A percentile compares a stretch with the other conserved stretches of the same genome.
Evolutionary conservation across 345 rosid genomes (phyloP).

Genomic region (Ceriops tagal): DNA sequence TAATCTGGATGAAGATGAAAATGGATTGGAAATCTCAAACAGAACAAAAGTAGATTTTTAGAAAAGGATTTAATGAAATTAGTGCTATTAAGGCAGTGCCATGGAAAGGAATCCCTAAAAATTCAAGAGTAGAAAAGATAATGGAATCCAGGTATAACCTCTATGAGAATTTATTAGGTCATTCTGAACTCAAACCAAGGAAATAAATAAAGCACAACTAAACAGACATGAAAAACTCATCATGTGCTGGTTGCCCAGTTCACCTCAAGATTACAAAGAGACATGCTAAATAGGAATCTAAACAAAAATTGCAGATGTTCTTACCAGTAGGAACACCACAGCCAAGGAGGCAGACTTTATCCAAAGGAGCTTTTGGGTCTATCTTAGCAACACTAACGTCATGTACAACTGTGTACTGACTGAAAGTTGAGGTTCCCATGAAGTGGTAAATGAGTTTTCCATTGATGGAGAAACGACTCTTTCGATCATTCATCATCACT

Average conservation of each 20-base stretch:
- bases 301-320: not conserved
- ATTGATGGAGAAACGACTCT: constrained; percentile 79
- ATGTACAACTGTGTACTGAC: constrained; percentile 96
- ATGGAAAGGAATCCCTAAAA: no score
- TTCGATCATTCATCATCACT: constrained; percentile 86
- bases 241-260: not conserved
- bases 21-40: not conserved
- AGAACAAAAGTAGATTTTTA: not conserved
- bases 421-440: constrained; percentile 99
- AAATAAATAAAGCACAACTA: not conserved
- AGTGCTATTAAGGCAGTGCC: no score
- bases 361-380: constrained; percentile 88
- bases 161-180: not conserved
- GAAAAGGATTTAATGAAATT: not conserved
- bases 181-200: not conserved
- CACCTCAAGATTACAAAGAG: not conserved
- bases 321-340: constrained; percentile 99
- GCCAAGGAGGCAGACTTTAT: constrained; percentile 98
- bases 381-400: constrained; percentile 97
- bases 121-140: no score
- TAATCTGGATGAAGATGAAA: not conserved
- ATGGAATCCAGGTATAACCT: not conserved
- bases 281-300: not conserved
- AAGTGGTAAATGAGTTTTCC: constrained; percentile 89
- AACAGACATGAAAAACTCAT: not conserved